Base-by-base conservation (phyloP, 2,329 filamentous ascomycete species). In the Dryadomyces quercus-mongolicae region DNA sequence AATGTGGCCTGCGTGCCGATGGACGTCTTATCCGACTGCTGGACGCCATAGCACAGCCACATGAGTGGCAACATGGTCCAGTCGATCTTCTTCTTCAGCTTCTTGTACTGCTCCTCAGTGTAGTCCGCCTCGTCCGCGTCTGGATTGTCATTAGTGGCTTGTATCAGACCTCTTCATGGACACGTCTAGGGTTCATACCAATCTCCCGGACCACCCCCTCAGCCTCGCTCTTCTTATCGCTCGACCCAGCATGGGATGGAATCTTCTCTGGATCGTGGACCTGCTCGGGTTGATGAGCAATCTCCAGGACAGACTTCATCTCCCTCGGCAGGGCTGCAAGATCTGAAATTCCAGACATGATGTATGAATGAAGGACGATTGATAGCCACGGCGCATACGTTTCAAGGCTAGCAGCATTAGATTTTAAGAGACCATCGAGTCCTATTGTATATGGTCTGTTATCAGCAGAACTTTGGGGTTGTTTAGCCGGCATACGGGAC, bases 21-120 rank as follows among this genome's bases (percentile, higher is more conserved):
- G 0, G 69, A 67, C 1, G 70, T 74, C 60, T 75, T 75, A 61
- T 75, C 72, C 0, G 67, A 69, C 58, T 75, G 73, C 57, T 76
- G 74, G 50, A 75, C 71, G 40, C 73, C 73, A 55, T 74, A 75
- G 58, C 71, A 74, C 8, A 69, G 62, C 67, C 70, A 75, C 71
- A 75, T 75, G 45, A 75, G 60, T 12, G 47, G 50, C 2, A 56
- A 49, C 2, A 56, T 40, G 7, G 47, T 53, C 13, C 36, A 31
- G 51, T 57, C 56, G 10, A 57, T 46, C 48, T 57, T 57, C 18
- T 48, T 31, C 43, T 48, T 53, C n/a, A 57, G 53, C 16, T 25
- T 50, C 36, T 54, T 51, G 45, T 55, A 57, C 15, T 57, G 31
- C 13, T 57, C 40, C 25, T 51, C 47, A 5, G 53, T 49, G 25